Percentiles rank a stretch among this genome's conserved stretches.
These are phyloP conservation scores for Taphrina populina DNA, from an alignment of 1,139 yeast genomes.

Conservation along the genomic window DNA sequence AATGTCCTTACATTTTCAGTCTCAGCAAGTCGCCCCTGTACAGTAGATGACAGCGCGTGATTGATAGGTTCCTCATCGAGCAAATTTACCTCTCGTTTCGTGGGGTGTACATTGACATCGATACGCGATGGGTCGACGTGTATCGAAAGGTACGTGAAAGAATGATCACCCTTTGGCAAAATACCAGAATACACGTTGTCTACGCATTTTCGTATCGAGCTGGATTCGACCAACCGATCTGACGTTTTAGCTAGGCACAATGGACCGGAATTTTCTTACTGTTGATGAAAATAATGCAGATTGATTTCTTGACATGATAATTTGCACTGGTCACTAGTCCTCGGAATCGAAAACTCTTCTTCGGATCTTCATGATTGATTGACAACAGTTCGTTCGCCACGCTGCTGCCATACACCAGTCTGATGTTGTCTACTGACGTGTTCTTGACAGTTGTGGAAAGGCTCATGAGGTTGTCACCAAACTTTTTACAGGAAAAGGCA, in stretches of 20 bases:
- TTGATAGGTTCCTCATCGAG: conserved; percentile 82
- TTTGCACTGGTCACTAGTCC: conserved; percentile 76
- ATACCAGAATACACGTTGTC: conserved; percentile 62
- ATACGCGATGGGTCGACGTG: conserved; percentile 64
- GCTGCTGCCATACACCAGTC: conserved; percentile 68
- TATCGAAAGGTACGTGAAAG: conserved; percentile 74
- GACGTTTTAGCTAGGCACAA: no score
- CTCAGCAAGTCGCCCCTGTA: conserved; percentile 56
- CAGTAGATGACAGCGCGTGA: conserved; percentile 54
- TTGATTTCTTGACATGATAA: conserved; percentile 64
- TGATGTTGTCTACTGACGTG: conserved; percentile 62
- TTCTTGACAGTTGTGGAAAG: conserved; percentile 45
- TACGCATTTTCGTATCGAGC: conserved; percentile 71
- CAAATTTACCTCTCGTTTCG: conserved; percentile 87
- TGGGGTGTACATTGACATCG: conserved; percentile 95
- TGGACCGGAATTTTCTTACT: no score
- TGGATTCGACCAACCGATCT: conserved; percentile 74
- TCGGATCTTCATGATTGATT: conserved; percentile 46
- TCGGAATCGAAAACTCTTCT: conserved; percentile 43
- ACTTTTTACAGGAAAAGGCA: conserved; percentile 75
- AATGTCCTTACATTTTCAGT: conserved; percentile 71
- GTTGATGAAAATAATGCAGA: conserved; percentile 77
- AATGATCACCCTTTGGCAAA: conserved; percentile 75
- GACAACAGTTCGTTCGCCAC: conserved; percentile 66
- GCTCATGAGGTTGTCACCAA: conserved; percentile 52